Evolutionary conservation across 192 early-diverging fungal genomes (phyloP), one percentile per base, ranked within the genome.

Genomic region (Podila clonocystis): DNA sequence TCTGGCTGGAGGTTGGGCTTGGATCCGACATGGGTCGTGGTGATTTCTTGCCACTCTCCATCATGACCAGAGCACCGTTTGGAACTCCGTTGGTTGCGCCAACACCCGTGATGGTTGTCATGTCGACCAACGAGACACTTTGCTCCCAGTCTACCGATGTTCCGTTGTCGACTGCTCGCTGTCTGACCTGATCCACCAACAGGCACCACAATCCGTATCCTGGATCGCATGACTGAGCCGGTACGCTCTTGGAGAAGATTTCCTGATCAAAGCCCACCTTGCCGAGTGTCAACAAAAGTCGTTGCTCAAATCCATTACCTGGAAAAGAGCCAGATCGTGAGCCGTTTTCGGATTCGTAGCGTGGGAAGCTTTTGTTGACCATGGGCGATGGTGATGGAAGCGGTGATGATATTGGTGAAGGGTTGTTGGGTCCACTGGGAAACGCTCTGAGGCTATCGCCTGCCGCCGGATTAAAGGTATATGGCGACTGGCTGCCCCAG

Each of bases 191-290:
- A 7, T 88, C 87, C 20, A 93, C 70, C 9, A 93, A 74, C 50
- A 94, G 73, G 67, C 91, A 89, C 93, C 93, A 94, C 20, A 94
- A 80, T n/a, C 89, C 91, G 65, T 86, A 85, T 59, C 83, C 73
- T 9, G 85, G 82, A 73, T 92, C 89, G 58, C 91, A 91, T 9
- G 86, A 82, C 49, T 90, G 86, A 1, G 82, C 72, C 45, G 86
- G 85, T 19, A 92, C 90, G 31, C 84, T 86, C 22, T 82, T 85
- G 57, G 85, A 48, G 28, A 94, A 86, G 4, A 75, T 70, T 31
- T 83, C 83, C 31, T 80, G 82, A 68, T 94, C 89, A 45, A 94
- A 84, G 5, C 93, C 93, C 19, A 87, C 82, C 6, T 76, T 62
- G 7, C 75, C 67, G 12, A 94, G 82, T 20, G 82, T 68, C 50